Conservation (phyloP, 2,329 filamentous ascomycete genomes). For the Didymosphaeria variabile region DNA sequence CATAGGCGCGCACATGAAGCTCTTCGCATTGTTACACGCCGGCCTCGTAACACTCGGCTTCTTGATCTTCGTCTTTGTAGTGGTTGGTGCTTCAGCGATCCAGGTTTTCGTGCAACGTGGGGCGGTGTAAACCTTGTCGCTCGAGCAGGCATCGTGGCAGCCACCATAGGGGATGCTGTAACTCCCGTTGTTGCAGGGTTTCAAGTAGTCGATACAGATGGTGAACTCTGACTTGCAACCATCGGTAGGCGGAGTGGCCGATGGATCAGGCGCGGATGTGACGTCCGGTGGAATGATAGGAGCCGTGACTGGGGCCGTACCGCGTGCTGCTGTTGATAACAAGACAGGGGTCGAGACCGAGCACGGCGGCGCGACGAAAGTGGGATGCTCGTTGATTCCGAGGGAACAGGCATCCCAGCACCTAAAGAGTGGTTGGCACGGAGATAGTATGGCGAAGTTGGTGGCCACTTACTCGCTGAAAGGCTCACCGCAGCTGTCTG, state of each 20-base stretch:
- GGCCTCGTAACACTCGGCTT: conserved; percentile 4
- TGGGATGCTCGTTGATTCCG: conserved; percentile 8
- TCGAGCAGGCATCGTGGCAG: conserved; percentile 8
- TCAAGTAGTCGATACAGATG: conserved; percentile 17
- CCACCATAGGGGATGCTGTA: conserved; percentile 14
- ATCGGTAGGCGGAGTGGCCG: neutral
- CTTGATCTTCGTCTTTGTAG: conserved; percentile 10
- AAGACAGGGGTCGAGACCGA: neutral
- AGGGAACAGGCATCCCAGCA: conserved; percentile 19
- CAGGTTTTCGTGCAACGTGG: conserved; percentile 1
- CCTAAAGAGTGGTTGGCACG: neutral
- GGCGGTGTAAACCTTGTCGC: neutral
- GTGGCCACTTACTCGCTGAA: conserved; percentile 30
- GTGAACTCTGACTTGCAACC: conserved; percentile 4
- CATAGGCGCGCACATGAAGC: conserved; percentile 10
- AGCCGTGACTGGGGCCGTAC: neutral
- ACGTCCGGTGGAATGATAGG: conserved; percentile 3
- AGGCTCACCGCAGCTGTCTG: conserved; percentile 29
- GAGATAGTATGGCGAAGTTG: neutral
- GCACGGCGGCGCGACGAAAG: conserved; percentile 19
- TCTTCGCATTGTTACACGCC: conserved; percentile 6
- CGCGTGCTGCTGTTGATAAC: neutral
- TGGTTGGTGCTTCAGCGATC: neutral
- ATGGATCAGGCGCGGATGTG: conserved; percentile 3
- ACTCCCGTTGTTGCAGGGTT: conserved; percentile 6